Evolutionary conservation across 371 early-diverging fungal species (phyloP).

Genomic region (Blakeslea trispora): DNA sequence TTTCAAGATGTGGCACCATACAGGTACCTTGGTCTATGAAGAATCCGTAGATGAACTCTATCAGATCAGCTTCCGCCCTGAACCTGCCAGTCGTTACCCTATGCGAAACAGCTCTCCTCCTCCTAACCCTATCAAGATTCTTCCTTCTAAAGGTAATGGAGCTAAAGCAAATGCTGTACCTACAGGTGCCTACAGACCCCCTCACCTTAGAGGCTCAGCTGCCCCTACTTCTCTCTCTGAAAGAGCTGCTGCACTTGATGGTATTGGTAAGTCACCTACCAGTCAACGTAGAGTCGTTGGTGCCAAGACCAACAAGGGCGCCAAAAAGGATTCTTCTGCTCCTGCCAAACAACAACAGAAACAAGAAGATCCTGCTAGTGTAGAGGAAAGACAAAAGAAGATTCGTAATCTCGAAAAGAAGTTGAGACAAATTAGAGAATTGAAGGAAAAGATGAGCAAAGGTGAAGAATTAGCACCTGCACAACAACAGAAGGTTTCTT

Average conservation of each 20-base stretch:
- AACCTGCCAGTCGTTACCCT: constrained; percentile 65
- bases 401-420: constrained; percentile 87
- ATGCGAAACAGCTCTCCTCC: constrained; percentile 69
- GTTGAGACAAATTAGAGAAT: constrained; percentile 83
- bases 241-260: constrained; percentile 36
- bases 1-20: constrained; percentile 93
- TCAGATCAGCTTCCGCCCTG: constrained; percentile 80
- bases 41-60: constrained; percentile 83
- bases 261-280: constrained; percentile 31
- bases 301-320: constrained; percentile 21
- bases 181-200: constrained; percentile 78
- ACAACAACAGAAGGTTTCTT: constrained; percentile 58
- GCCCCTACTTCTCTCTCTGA: constrained; percentile 49
- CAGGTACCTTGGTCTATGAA: constrained; percentile 82
- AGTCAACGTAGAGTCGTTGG: constrained; percentile 39
- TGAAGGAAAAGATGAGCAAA: constrained; percentile 73
- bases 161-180: constrained; percentile 45
- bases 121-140: constrained; percentile 51
- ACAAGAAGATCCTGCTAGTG: constrained; percentile 12
- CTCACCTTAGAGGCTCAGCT: constrained; percentile 69
- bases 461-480: constrained; percentile 85
- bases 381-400: constrained; percentile 78
- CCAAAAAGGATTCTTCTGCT: constrained; percentile 15
- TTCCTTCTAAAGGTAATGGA: constrained; percentile 29
- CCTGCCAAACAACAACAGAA: constrained; percentile 11